These are phyloP conservation scores for Tripidium arundinaceum DNA, from an alignment of 202 grass and related monocot genomes.

Conservation along the genomic window DNA sequence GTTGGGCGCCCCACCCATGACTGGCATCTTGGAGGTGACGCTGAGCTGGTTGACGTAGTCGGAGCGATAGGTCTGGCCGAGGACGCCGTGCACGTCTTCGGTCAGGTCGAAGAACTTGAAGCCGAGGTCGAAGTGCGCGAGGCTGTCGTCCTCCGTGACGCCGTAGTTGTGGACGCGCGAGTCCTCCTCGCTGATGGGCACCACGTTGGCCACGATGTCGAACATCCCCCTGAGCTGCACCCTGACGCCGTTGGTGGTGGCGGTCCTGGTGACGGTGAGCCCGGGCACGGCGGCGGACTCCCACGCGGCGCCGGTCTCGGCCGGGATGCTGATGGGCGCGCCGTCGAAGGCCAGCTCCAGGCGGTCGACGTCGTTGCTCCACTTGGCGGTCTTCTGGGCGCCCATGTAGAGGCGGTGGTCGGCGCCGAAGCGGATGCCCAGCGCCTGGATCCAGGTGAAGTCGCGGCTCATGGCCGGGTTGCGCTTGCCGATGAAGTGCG, in stretches of 20 bases:
- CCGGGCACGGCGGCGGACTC: background rate
- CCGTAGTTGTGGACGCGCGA: constrained; percentile 4
- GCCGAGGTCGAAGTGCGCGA: constrained; percentile 53
- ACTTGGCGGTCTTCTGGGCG: background rate
- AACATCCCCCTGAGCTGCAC: background rate
- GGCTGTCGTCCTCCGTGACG: constrained; percentile 36
- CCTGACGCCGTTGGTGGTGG: constrained; percentile 16
- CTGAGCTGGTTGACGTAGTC: no score
- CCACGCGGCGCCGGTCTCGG: background rate
- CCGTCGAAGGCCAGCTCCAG: background rate
- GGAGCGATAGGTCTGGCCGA: no score
- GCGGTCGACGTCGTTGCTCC: background rate
- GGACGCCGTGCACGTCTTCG: constrained; percentile 45
- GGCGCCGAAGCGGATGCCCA: constrained; percentile 50
- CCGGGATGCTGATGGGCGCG: background rate
- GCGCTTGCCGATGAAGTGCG: constrained; percentile 73
- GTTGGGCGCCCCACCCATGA: no score
- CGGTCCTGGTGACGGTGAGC: constrained; percentile 31
- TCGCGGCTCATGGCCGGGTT: constrained; percentile 52
- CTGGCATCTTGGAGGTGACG: no score
- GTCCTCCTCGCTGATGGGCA: background rate
- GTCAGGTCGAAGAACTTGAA: constrained; percentile 58
- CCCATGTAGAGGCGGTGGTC: background rate
- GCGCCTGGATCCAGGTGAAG: constrained; percentile 88
- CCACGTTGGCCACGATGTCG: background rate